Percentiles rank a stretch among this genome's conserved stretches.
These are phyloP conservation scores for Penicillium paneum DNA, from an alignment of 2,329 filamentous ascomycete species.

Conservation along the genomic window DNA sequence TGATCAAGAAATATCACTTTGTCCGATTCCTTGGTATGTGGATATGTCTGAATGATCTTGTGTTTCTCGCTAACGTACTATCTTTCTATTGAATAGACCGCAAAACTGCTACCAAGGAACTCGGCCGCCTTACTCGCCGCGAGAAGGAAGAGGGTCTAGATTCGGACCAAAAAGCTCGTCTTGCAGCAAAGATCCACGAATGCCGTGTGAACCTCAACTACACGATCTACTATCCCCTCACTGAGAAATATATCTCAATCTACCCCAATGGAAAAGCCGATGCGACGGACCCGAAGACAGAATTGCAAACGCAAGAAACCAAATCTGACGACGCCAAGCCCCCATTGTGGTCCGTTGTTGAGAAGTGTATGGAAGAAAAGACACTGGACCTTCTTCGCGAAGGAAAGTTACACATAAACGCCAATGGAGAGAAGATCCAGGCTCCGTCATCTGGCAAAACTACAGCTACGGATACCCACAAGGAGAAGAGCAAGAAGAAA, in stretches of 20 bases:
- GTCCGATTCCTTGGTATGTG: slow-evolving; percentile 59
- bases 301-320: slow-evolving; percentile 21
- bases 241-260: slow-evolving; percentile 58
- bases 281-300: slow-evolving; percentile 11
- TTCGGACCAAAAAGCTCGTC: slow-evolving; percentile 26
- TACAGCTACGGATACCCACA: not conserved
- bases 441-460: not conserved
- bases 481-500: slow-evolving; percentile 13
- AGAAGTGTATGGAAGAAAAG: slow-evolving; percentile 44
- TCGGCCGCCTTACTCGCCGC: slow-evolving; percentile 36
- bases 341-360: slow-evolving; percentile 45
- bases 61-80: slow-evolving; percentile 7
- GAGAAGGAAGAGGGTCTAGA: slow-evolving; percentile 38
- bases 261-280: slow-evolving; percentile 43
- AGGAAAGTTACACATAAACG: slow-evolving; percentile 35
- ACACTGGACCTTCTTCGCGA: slow-evolving; percentile 44
- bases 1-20: slow-evolving; percentile 63
- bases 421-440: slow-evolving; percentile 13
- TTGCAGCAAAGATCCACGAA: slow-evolving; percentile 42
- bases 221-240: slow-evolving; percentile 59
- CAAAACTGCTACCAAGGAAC: slow-evolving; percentile 42
- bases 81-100: slow-evolving; percentile 30
- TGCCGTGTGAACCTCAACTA: slow-evolving; percentile 61
- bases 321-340: slow-evolving; percentile 29
- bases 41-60: not conserved